Base-by-base conservation (phyloP, 768 basidiomycete genomes). In the Tricholoma furcatifolium region DNA sequence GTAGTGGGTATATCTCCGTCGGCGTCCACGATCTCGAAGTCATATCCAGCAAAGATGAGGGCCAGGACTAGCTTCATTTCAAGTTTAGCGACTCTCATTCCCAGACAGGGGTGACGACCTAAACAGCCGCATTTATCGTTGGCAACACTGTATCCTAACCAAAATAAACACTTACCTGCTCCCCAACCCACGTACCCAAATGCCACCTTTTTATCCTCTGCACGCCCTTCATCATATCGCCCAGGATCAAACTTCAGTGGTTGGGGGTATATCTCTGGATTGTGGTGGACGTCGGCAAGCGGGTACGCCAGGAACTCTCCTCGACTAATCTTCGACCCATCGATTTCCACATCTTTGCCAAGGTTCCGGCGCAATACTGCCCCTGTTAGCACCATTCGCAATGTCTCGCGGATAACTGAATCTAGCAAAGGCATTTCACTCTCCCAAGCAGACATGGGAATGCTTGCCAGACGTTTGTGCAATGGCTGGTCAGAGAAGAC, bases 111-210 rank as follows among this genome's bases (percentile, higher is more conserved):
- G 50, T 74, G 73, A 6, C 72, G 69, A 31, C 73, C 70, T 69
- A 42, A 1, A n/a, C 14, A 3, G 18, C 7, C 4, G 7, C n/a
- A 31, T 5, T n/a, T 36, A 14, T 15, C 17, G 30, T 36, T 3
- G 17, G 23, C 12, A 18, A 30, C 27, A 6, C 5, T 17, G 4
- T 30, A 18, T 21, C 18, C 32, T 2, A 3, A 14, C 9, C 10
- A 17, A 30, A 30, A 15, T 6, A 23, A 32, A 3, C 47, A 1
- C 64, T 51, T 48, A 71, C 74, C 74, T 17, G 62, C 70, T 36
- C 74, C 74, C 73, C 73, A 75, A 3, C 67, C 75, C 2, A 75
- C 36, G 54, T 61, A 76, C 5, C 62, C 62, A 47, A 67, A 66
- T 0, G 62, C 30, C 4, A 53, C 67, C 17, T 68, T 69, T 58